Evolutionary conservation across 805 yeast species (phyloP), one percentile per base, ranked within the genome.

Genomic region (Brettanomyces bruxellensis): DNA sequence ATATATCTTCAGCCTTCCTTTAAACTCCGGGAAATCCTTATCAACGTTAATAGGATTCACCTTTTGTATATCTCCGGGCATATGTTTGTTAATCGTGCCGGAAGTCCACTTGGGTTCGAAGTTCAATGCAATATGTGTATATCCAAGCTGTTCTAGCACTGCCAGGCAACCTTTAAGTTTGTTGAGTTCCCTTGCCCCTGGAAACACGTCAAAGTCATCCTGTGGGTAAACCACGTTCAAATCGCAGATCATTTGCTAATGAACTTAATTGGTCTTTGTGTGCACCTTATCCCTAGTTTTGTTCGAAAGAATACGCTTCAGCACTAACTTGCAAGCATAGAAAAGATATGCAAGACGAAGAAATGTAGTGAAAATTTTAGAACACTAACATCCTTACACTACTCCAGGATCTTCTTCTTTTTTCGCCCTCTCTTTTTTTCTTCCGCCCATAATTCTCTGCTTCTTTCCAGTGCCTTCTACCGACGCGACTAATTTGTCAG

Each of bases 161-260:
- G 72, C 59, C 7, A 86, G 60, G 4, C 77, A 72, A 39, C 72
- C 68, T 51, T 73, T 73, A 40, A 84, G 57, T 23, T 64, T 65
- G 1, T 54, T 55, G 2, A 81, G 55, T 46, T 80, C 77, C 11
- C 57, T 53, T 3, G 59, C 52, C 0, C 74, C 59, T 4, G 79
- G 75, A 30, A 65, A 64, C 5, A 66, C 54, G 3, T 56, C 49
- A 57, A 75, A 84, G 44, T 70, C 68, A 13, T 60, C 62, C 45
- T 72, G 75, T 0, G 93, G 93, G 85, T 89, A 85, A 13, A 78
- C 76, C 7, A 86, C 79, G 58, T 85, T 86, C 47, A 86, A 67
- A 62, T 86, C 95, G 48, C 79, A 75, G 25, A 76, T 59, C 79
- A 74, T 75, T 18, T 18, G 18, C 18, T 18, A 18, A 18, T 18